Conservation (phyloP, 306 rosid species). For the Cucurbita ficifolia region DNA sequence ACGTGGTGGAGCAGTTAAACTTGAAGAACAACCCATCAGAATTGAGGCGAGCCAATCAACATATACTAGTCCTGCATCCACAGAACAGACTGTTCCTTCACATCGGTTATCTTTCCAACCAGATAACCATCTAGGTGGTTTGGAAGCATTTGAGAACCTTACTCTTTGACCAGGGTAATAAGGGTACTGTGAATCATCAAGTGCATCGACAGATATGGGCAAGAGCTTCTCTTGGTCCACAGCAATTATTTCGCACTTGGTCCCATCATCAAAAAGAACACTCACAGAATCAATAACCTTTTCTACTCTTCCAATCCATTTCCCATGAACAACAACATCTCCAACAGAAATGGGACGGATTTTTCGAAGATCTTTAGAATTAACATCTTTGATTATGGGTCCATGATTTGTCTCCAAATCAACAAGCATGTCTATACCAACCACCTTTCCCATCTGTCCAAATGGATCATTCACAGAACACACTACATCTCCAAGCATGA, state of each 20-base stretch:
- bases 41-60: conserved; percentile 69
- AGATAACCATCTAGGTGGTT: conserved; percentile 66
- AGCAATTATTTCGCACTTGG: conserved; percentile 41
- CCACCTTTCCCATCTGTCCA: conserved; percentile 87
- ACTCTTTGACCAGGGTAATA: conserved; percentile 96
- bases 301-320: conserved; percentile 84
- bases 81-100: conserved; percentile 65
- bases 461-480: conserved; percentile 45
- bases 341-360: conserved; percentile 72
- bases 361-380: conserved; percentile 51
- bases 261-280: conserved; percentile 67
- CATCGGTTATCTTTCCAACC: conserved; percentile 61
- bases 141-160: conserved; percentile 41
- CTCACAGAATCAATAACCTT: conserved; percentile 53
- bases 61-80: conserved; percentile 64
- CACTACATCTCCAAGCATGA: conserved; percentile 69
- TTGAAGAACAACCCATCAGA: conserved; percentile 26
- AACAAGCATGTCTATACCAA: conserved; percentile 43
- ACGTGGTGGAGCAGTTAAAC: conserved; percentile 36
- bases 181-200: conserved; percentile 79
- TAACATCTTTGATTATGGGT: conserved; percentile 37
- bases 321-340: conserved; percentile 59
- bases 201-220: conserved; percentile 44
- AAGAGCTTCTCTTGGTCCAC: conserved; percentile 48
- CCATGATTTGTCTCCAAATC: conserved; percentile 69